A percentile compares a stretch with the other conserved stretches of the same genome.
Conservation (phyloP, 1,284 basidiomycete species). For the Melampsora abietis-canadensis region DNA sequence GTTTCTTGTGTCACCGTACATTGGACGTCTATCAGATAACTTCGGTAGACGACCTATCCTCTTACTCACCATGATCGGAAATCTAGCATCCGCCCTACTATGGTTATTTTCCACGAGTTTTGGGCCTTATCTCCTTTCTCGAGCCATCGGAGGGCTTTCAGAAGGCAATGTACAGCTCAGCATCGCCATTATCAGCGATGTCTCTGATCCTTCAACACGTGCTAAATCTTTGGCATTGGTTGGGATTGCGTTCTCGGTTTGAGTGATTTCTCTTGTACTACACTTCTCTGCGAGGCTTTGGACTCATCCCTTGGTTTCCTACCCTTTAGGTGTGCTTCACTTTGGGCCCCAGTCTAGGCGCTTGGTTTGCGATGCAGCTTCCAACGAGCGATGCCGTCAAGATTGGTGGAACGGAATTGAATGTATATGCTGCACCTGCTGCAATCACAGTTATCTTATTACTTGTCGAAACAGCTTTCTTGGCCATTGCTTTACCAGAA, state of each 20-base stretch:
- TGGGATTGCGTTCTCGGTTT: conserved; percentile 87
- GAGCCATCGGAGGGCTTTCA: conserved; percentile 70
- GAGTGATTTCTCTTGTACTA: conserved; percentile 59
- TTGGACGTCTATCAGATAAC: conserved; percentile 67
- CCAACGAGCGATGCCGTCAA: conserved; percentile 47
- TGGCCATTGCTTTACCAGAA: conserved; percentile 50
- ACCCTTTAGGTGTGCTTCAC: conserved; percentile 55
- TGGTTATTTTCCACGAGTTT: conserved; percentile 86
- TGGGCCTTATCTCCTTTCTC: conserved; percentile 72
- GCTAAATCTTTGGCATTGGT: conserved; percentile 81
- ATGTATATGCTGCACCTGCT: conserved; percentile 81
- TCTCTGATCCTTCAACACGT: conserved; percentile 70
- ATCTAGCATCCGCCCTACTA: conserved; percentile 75
- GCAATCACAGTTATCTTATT: conserved; percentile 51
- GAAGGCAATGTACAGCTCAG: conserved; percentile 64
- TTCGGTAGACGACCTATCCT: conserved; percentile 79
- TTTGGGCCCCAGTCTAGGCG: conserved; percentile 60
- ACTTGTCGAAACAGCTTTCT: conserved; percentile 48
- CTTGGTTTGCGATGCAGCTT: conserved; percentile 55
- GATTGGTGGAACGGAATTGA: conserved; percentile 59
- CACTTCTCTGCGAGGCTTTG: conserved; percentile 52
- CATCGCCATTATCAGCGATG: conserved; percentile 78
- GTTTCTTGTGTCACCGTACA: conserved; percentile 76
- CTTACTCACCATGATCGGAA: conserved; percentile 81
- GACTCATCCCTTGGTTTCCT: conserved; percentile 60